These are phyloP conservation scores for Pulicaria dysenterica DNA, from an alignment of 129 eudicot genomes.

Conservation along the genomic window DNA sequence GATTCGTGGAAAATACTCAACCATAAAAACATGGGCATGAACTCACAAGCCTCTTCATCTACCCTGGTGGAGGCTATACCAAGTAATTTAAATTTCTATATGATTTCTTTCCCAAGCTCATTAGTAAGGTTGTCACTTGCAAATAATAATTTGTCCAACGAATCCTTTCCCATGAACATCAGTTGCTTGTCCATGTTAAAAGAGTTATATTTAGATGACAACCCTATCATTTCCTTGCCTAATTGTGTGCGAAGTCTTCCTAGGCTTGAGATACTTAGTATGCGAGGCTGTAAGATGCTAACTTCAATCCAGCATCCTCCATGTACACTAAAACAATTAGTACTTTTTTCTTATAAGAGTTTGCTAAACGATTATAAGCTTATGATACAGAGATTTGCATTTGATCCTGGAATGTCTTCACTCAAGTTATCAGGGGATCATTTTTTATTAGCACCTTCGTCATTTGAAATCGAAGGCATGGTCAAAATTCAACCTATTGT, in stretches of 20 bases:
- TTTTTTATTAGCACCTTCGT: not conserved
- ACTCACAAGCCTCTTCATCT: conserved; percentile 10
- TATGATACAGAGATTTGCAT: not conserved
- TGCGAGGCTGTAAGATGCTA: not conserved
- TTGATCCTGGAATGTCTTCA: conserved; percentile 21
- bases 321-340: not conserved
- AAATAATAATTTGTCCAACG: not conserved
- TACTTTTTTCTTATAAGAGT: not conserved
- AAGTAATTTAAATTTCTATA: not conserved
- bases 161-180: conserved; percentile 25
- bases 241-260: conserved; percentile 29
- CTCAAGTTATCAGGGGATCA: not conserved
- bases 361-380: not conserved
- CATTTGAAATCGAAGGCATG: conserved; percentile 22
- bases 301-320: conserved; percentile 12
- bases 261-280: conserved; percentile 12
- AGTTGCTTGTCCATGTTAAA: conserved; percentile 1
- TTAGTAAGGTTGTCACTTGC: not conserved
- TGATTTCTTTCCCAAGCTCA: conserved; percentile 7
- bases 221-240: conserved; percentile 18
- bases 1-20: not conserved
- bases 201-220: conserved; percentile 7
- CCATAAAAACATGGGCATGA: not conserved
- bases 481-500: conserved; percentile 18
- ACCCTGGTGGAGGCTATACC: not conserved